Conservation (phyloP, 2,329 filamentous ascomycete genomes). For the Fusarium neocosmosporiellum region DNA sequence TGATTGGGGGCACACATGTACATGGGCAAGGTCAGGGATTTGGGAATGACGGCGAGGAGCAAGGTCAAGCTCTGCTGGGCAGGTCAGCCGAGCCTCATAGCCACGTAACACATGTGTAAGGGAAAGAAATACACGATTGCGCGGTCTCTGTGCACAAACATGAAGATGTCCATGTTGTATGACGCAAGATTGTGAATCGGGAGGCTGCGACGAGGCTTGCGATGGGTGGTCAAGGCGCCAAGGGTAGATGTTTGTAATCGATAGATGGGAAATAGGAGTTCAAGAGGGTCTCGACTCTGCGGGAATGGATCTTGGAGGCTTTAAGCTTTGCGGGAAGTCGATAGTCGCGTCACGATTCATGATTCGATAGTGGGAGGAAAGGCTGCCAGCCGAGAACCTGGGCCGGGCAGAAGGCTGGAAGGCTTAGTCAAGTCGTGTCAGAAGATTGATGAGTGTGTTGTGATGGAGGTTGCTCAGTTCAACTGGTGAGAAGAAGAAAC, state of each 20-base stretch:
- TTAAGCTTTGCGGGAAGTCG: not conserved
- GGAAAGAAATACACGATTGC: conserved; percentile 1
- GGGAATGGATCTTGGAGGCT: not conserved
- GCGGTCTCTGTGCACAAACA: not conserved
- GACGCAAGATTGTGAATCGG: not conserved
- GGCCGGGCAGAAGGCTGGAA: not conserved
- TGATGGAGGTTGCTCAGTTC: not conserved
- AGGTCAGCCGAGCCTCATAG: conserved; percentile 19
- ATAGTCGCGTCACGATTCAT: not conserved
- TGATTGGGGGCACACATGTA: conserved; percentile 1
- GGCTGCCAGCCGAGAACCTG: not conserved
- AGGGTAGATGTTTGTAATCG: not conserved
- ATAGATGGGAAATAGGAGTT: not conserved
- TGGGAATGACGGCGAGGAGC: not conserved
- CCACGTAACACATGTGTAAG: not conserved
- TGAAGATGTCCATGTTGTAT: not conserved
- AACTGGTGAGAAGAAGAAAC: not conserved
- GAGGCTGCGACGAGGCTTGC: not conserved
- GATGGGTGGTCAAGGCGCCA: not conserved
- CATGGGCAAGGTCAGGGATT: not conserved
- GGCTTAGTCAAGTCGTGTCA: not conserved
- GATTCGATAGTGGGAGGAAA: not conserved
- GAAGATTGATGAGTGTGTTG: not conserved
- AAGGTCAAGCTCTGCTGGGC: not conserved
- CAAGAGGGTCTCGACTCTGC: conserved; percentile 1